Percentiles rank a stretch among this genome's conserved stretches.
phyloP scores from a whole-genome alignment of 768 basidiomycete species.

The Lepiota venenata region DNA sequence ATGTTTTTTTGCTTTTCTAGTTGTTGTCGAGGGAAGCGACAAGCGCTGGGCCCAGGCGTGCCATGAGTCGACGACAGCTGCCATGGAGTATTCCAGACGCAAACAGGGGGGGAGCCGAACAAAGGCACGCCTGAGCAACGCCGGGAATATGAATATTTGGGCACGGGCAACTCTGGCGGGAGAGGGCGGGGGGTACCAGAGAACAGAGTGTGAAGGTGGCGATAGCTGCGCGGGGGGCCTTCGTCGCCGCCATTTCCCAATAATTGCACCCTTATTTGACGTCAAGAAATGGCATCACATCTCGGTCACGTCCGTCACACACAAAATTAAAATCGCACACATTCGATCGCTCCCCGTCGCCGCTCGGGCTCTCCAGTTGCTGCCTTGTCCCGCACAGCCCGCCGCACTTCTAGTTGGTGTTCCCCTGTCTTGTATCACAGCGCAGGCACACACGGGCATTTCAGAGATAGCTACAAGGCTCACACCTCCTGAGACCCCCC shows the following conservation, averaged over 20 bases:
- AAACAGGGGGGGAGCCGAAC: neutral
- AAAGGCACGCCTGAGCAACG: neutral
- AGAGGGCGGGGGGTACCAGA: neutral
- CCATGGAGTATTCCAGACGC: neutral
- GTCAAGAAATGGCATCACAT: constrained; percentile 12
- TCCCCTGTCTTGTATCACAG: too few species aligned
- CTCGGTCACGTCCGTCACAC: neutral
- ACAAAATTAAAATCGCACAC: neutral
- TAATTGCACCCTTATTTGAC: constrained; percentile 1
- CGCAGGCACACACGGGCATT: too few species aligned
- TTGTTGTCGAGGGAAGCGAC: too few species aligned
- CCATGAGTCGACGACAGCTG: neutral
- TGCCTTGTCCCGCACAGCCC: neutral
- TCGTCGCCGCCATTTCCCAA: too few species aligned
- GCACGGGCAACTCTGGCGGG: neutral
- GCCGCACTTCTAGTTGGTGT: too few species aligned
- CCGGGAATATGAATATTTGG: neutral
- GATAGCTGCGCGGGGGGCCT: too few species aligned
- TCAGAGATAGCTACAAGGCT: too few species aligned
- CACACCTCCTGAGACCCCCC: too few species aligned
- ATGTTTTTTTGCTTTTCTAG: neutral
- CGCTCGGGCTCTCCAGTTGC: neutral
- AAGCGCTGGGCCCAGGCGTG: neutral
- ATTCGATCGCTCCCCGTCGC: neutral
- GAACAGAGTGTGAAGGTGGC: too few species aligned